Evolutionary conservation across 1,139 yeast species (phyloP).

Genomic region (Magnusiomyces sp.): DNA sequence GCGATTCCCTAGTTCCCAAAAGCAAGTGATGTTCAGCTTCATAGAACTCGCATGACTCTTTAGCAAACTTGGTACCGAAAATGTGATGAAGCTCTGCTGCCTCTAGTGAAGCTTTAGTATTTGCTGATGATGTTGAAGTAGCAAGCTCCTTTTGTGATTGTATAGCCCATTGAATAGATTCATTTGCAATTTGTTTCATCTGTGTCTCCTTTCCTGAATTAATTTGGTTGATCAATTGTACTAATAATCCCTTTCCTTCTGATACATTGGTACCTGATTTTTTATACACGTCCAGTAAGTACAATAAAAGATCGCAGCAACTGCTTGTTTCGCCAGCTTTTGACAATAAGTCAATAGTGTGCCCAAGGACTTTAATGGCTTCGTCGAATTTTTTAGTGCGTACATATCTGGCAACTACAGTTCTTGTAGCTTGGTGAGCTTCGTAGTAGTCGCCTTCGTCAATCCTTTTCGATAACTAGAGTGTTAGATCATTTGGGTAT

Average conservation of each 20-base stretch:
- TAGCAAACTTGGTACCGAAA: slow-evolving; percentile 55
- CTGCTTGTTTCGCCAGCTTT: slow-evolving; percentile 69
- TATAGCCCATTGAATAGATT: slow-evolving; percentile 52
- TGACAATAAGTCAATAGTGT: slow-evolving; percentile 60
- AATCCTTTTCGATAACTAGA: slow-evolving; percentile 37
- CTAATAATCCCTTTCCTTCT: not conserved
- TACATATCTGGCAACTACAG: slow-evolving; percentile 77
- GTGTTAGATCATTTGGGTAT: not conserved
- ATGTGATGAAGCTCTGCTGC: slow-evolving; percentile 69
- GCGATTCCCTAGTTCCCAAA: slow-evolving; percentile 57
- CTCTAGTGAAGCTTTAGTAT: slow-evolving; percentile 39
- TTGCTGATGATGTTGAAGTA: slow-evolving; percentile 29
- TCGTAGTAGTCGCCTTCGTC: slow-evolving; percentile 76
- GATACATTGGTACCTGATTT: slow-evolving; percentile 33
- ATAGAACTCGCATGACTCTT: slow-evolving; percentile 29
- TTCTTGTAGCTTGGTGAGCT: slow-evolving; percentile 88
- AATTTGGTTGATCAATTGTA: slow-evolving; percentile 34
- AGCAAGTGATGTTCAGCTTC: slow-evolving; percentile 56
- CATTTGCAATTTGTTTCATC: slow-evolving; percentile 56
- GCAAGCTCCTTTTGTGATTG: slow-evolving; percentile 16
- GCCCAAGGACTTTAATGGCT: slow-evolving; percentile 65
- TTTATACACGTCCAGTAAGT: slow-evolving; percentile 60
- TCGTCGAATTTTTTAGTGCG: slow-evolving; percentile 56
- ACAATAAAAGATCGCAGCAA: slow-evolving; percentile 68
- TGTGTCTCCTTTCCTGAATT: slow-evolving; percentile 54